These are phyloP conservation scores for Globisporangium takayamanum DNA, from an alignment of 352 stramenopile species.

Conservation along the genomic window DNA sequence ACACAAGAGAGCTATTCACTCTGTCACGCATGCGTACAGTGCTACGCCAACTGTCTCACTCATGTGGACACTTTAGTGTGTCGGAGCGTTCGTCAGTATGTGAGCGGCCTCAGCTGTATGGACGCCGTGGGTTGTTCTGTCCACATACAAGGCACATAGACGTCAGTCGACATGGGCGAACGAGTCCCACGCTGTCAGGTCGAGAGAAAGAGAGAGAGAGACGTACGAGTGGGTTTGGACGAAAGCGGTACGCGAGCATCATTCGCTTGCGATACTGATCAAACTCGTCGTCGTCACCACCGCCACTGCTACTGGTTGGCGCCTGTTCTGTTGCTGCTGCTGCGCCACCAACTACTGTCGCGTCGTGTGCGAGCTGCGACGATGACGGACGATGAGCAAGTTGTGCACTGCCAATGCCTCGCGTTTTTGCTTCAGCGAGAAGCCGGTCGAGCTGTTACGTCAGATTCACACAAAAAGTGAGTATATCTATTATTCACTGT, in stretches of 20 bases:
- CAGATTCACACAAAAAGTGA: neutral
- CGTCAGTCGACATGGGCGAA: neutral
- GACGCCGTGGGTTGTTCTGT: slow-evolving; percentile 17
- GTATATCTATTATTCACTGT: neutral
- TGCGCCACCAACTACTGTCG: neutral
- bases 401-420: neutral
- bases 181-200: neutral
- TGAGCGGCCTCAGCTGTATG: slow-evolving; percentile 9
- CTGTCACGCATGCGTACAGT: neutral
- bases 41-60: too few relatives aligned
- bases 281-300: slow-evolving; percentile 15
- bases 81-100: too few relatives aligned
- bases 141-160: neutral
- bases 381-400: neutral
- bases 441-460: neutral
- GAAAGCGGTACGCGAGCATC: slow-evolving; percentile 21
- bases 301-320: too few relatives aligned
- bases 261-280: slow-evolving; percentile 22
- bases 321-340: neutral
- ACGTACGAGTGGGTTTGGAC: slow-evolving; percentile 17
- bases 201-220: neutral
- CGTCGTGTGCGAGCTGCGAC: too few relatives aligned
- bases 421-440: neutral
- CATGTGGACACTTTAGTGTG: too few relatives aligned
- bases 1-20: too few relatives aligned